Evolutionary conservation across 768 basidiomycete species (phyloP).

Genomic region (Asterophora lycoperdoides): DNA sequence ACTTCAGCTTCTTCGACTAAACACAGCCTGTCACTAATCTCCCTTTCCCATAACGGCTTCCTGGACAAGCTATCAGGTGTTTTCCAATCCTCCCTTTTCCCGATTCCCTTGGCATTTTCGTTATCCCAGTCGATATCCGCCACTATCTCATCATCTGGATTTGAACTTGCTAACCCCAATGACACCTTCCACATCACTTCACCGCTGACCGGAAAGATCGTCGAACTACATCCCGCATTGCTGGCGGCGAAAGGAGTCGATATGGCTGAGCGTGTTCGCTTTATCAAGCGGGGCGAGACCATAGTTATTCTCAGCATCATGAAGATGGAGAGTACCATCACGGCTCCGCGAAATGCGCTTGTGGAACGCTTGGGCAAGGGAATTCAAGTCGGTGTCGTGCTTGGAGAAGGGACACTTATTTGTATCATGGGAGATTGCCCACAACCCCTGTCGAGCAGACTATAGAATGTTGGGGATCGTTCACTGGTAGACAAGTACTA

Average conservation of each 20-base stretch:
- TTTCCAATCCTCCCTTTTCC: slow-evolving; percentile 29
- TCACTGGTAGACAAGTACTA: too few relatives aligned
- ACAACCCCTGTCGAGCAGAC: not conserved
- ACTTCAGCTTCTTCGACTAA: slow-evolving; percentile 11
- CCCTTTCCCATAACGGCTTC: slow-evolving; percentile 32
- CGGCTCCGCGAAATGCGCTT: slow-evolving; percentile 26
- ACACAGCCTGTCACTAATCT: slow-evolving; percentile 29
- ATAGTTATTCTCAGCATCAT: slow-evolving; percentile 33
- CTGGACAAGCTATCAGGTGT: slow-evolving; percentile 32
- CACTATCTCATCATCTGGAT: slow-evolving; percentile 19
- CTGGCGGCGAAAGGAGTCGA: slow-evolving; percentile 1
- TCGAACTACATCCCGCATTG: slow-evolving; percentile 31
- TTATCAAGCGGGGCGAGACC: slow-evolving; percentile 30
- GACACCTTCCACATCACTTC: slow-evolving; percentile 26
- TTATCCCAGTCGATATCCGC: slow-evolving; percentile 30
- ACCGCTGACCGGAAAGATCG: slow-evolving; percentile 35
- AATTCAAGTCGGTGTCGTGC: slow-evolving; percentile 26
- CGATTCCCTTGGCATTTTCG: slow-evolving; percentile 26
- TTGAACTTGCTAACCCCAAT: slow-evolving; percentile 34
- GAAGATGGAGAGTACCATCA: slow-evolving; percentile 38
- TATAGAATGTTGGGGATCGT: not conserved
- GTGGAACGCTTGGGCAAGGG: slow-evolving; percentile 30
- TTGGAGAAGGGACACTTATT: slow-evolving; percentile 32
- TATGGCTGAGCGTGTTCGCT: slow-evolving; percentile 1
- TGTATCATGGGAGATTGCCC: slow-evolving; percentile 19